Evolutionary conservation across 1,284 basidiomycete genomes (phyloP), one percentile per base, ranked within the genome.

Genomic region (Leccinum insolens): DNA sequence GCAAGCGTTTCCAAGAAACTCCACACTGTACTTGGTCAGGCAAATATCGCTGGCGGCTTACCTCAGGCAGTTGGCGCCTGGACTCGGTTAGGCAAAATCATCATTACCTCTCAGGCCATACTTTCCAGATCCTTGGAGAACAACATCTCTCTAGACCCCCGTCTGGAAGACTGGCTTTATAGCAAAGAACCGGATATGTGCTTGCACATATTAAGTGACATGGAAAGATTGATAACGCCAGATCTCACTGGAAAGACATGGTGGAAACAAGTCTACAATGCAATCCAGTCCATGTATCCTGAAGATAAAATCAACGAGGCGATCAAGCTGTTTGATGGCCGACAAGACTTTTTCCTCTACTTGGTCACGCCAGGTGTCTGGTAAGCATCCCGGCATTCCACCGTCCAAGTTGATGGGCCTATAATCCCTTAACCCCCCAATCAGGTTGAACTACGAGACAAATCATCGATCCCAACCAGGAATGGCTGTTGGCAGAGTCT

Each of bases 161-260:
- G 44, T 2, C 63, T 69, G 3, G 60, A 49, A 22, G 60, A 65
- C 3, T 69, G 68, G 68, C 61, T 69, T 2, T 41, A 11, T 25
- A 37, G 68, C n/a, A 60, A 65, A 8, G 68, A 65, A 52, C 63
- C 67, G 2, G 17, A 69, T 2, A 62, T 31, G 55, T 69, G 68
- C 46, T 62, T 69, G 44, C n/a, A 22, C 12, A 62, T 49, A 17
- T 55, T 69, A 28, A 44, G 8, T 4, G 25, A 52, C 4, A 69
- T 69, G 67, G 44, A 65, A 3, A 52, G 4, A 2, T n/a, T 55
- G 52, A 22, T 69, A 8, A 15, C 12, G 3, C 12, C 17, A 12
- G 12, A 65, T 41, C 25, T 15, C 15, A 31, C 17, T 15, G 3
- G 6, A 57, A 57, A n/a, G 55, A 14, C 25, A 15, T 57, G 55